phyloP scores from a whole-genome alignment of 208 protist species.

The Leishmania lainsoni region DNA sequence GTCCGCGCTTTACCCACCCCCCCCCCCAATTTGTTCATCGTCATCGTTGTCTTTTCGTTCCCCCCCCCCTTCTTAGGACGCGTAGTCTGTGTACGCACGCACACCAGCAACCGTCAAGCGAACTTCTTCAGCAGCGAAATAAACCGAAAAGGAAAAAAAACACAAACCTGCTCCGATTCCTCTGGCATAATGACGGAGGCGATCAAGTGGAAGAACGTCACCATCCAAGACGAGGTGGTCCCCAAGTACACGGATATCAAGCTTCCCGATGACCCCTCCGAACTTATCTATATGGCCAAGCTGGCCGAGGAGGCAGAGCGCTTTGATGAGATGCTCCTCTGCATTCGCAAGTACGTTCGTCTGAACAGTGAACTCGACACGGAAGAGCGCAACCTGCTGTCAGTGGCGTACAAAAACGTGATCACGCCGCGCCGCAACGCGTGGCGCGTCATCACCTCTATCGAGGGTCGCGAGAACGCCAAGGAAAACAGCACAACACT shows the following conservation, averaged over 20 bases:
- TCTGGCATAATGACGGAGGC: constrained; percentile 65
- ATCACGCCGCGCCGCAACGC: constrained; percentile 98
- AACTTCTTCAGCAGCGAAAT: background rate
- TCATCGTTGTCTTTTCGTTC: background rate
- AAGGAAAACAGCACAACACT: constrained; percentile 91
- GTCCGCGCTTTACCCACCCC: background rate
- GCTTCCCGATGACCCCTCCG: constrained; percentile 79
- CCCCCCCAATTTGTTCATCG: background rate
- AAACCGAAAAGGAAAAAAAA: constrained; percentile 9
- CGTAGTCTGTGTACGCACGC: background rate
- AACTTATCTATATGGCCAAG: constrained; percentile 97
- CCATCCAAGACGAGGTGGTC: constrained; percentile 76
- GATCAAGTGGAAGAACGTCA: constrained; percentile 83
- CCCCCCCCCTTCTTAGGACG: background rate
- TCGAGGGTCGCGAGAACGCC: constrained; percentile 96
- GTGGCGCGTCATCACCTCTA: constrained; percentile 98
- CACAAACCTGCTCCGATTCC: background rate
- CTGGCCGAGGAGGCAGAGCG: constrained; percentile 98
- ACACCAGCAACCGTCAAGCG: background rate
- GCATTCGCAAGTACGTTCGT: constrained; percentile 97
- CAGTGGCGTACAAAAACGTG: constrained; percentile 99
- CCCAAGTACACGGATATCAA: constrained; percentile 79
- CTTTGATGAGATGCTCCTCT: constrained; percentile 98
- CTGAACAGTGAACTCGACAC: constrained; percentile 96
- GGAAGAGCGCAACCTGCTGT: constrained; percentile 99